A percentile compares a stretch with the other conserved stretches of the same genome.
These are phyloP conservation scores for Sarcocystis neurona DNA, from an alignment of 169 alveolate genomes.

Conservation along the genomic window DNA sequence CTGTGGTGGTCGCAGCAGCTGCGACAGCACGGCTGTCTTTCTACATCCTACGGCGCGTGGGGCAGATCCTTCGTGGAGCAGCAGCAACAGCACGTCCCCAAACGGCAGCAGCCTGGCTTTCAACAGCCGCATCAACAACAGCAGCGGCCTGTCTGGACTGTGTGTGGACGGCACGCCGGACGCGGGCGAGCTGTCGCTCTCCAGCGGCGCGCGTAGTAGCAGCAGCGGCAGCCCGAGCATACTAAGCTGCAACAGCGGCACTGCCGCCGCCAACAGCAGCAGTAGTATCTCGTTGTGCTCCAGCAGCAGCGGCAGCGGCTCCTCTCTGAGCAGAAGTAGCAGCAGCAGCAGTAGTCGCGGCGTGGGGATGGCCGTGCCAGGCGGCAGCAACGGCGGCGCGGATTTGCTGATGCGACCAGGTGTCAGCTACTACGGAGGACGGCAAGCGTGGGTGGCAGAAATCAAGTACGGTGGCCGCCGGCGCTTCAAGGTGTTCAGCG, in stretches of 20 bases:
- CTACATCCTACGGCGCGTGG: no score
- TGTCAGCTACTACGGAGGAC: constrained; percentile 39
- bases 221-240: not conserved
- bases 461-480: constrained; percentile 38
- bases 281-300: not conserved
- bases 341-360: not conserved
- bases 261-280: not conserved
- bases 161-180: not conserved
- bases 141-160: not conserved
- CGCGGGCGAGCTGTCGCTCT: not conserved
- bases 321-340: not conserved
- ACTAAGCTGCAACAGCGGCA: not conserved
- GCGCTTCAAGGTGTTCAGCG: constrained; percentile 33
- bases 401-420: constrained; percentile 35
- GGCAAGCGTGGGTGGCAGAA: constrained; percentile 50
- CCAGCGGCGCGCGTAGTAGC: not conserved
- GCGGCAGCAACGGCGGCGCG: not conserved
- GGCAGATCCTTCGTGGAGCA: no score
- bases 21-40: no score
- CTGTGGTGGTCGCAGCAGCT: not conserved
- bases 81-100: not conserved
- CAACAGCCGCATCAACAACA: not conserved
- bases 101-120: not conserved
- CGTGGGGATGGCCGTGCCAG: not conserved
- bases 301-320: not conserved